Conservation (phyloP, 768 basidiomycete genomes). For the Pleurotus salmoneostramineus region DNA sequence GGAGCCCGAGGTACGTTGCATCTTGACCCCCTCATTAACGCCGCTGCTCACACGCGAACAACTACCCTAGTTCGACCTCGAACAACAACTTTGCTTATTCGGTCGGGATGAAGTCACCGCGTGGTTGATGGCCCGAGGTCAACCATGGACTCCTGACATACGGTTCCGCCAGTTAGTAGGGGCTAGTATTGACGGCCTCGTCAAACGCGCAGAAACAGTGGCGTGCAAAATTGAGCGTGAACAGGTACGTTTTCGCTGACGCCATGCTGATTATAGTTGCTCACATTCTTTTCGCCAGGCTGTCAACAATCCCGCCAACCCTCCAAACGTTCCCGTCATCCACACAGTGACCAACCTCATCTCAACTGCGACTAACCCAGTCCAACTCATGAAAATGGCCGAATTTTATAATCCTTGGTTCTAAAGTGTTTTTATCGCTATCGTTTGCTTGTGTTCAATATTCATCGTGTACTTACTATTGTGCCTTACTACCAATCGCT, state of each 20-base stretch:
- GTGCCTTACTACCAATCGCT: no score
- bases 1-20: constrained; percentile 73
- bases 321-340: constrained; percentile 51
- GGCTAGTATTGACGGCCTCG: constrained; percentile 62
- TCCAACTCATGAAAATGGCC: constrained; percentile 80
- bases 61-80: constrained; percentile 72
- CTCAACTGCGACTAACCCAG: constrained; percentile 81
- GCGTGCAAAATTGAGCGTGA: constrained; percentile 87
- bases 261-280: not conserved
- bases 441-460: no score
- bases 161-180: constrained; percentile 52
- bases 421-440: constrained; percentile 27
- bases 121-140: constrained; percentile 61
- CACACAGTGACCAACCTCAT: constrained; percentile 84
- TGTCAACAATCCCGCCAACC: constrained; percentile 28
- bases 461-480: no score
- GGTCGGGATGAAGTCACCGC: constrained; percentile 88
- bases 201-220: constrained; percentile 79
- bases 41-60: not conserved
- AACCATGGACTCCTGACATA: constrained; percentile 54
- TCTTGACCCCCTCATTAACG: constrained; percentile 7
- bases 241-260: constrained; percentile 41
- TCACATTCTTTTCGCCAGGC: constrained; percentile 21
- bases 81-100: constrained; percentile 88
- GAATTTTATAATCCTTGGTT: constrained; percentile 89